Base-by-base conservation (phyloP, 495 filamentous ascomycete genomes). In the Podospora fimiseda region DNA sequence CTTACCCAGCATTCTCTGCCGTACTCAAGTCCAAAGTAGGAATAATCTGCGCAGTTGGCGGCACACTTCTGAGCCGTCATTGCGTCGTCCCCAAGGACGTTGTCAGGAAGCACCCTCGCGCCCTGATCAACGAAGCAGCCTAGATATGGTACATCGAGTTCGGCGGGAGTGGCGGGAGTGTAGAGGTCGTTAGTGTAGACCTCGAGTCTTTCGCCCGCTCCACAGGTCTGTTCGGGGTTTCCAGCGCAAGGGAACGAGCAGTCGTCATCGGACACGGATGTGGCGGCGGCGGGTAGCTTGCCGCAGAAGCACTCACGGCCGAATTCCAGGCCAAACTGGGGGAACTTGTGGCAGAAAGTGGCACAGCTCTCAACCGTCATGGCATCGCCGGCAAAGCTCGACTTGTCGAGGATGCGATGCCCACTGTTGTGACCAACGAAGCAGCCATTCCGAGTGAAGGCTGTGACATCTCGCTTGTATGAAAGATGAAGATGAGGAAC, bases 351-450 rank as follows among this genome's bases (percentile, higher is more conserved):
- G 70, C 81, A 85, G 64, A 79, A 81, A 48, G 72, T 61, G 8
- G 76, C 64, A 63, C 83, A 87, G 49, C 67, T 76, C 59, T 76
- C 73, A n/a, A 83, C 67, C 7, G 82, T 85, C 78, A 85, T 83
- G 43, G 55, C 57, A 57, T 77, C 65, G 42, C 71, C 57, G 38
- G 69, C 65, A 6, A 68, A 72, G 49, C 70, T 72, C 14, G 75
- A 76, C 23, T 63, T 65, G 11, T 63, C 66, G 44, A 88, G 74
- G 18, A 81, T 79, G 33, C 85, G 83, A n/a, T 46, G 45, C 20
- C 51, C 57, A 24, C 55, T 69, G 14, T 57, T 60, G 23, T 49
- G 47, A 19, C 48, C 42, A 24, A 48, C 41, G 37, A 47, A 58
- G 56, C 56, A 58, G 2, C 56, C 56, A 43, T 55, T 6, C 19